Evolutionary conservation across 2,329 filamentous ascomycete genomes (phyloP), one percentile per base, ranked within the genome.

Genomic region (Orbilia oligospora): DNA sequence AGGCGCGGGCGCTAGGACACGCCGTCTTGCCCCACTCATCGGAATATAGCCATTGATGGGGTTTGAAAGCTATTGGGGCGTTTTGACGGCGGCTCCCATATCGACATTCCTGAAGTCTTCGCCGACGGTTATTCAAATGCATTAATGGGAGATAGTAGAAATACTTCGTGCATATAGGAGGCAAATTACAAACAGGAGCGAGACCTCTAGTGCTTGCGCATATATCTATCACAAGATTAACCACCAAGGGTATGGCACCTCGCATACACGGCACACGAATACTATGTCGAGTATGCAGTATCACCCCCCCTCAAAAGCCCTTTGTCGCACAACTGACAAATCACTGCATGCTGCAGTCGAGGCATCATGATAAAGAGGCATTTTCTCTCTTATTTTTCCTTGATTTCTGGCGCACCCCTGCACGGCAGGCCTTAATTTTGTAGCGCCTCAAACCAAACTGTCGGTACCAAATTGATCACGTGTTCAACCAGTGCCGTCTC

Each of bases 401-500:
- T 38, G 53, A 36, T 58, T 58, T 56, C 22, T 27, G 16, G 14
- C 6, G 18, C 8, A 22, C 9, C n/a, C 30, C 30, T 38, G 30
- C 30, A 58, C 30, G 10, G 30, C 53, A 38, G 8, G 53, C 16
- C 49, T 36, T 22, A 58, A 22, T 20, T 58, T 38, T 22, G 53
- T 38, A 58, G 30, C 53, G 18, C 30, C 53, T 33, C 51, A 14
- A 70, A 38, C 67, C 67, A 63, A 8, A 20, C 22, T 63, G 12
- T 63, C 55, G 67, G 67, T n/a, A 20, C 20, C 24, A 16, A 4
- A 18, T 0, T 18, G 27, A 41, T 71, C 67, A 71, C 67, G 67
- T 71, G 30, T 20, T 14, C n/a, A 38, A 46, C 5, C 8, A 6
- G 3, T 41, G 55, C 66, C 67, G 67, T 71, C 67, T 44, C 44